Percentiles rank a stretch among this genome's conserved stretches.
phyloP scores from a whole-genome alignment of 1,284 basidiomycete species.

The Cryptococcus sp. region DNA sequence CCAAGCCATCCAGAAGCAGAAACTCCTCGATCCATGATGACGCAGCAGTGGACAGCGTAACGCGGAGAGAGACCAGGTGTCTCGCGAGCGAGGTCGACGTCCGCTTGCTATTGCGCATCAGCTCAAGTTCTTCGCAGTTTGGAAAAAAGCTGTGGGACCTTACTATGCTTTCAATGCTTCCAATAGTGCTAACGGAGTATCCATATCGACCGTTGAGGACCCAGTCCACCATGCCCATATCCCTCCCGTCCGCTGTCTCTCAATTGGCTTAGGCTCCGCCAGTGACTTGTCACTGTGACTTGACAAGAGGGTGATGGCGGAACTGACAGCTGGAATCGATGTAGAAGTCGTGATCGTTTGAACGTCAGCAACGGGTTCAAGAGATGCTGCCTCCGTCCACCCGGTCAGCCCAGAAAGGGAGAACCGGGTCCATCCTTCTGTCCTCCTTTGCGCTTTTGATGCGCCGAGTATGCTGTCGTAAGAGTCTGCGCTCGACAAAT shows the following conservation, averaged over 20 bases:
- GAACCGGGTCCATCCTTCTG: slow-evolving; percentile 64
- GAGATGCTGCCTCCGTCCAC: slow-evolving; percentile 17
- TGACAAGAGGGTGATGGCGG: not conserved
- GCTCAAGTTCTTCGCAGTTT: slow-evolving; percentile 56
- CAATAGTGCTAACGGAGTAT: slow-evolving; percentile 44
- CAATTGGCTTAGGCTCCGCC: slow-evolving; percentile 52
- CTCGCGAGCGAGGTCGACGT: slow-evolving; percentile 72
- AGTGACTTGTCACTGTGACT: not conserved
- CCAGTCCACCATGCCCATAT: slow-evolving; percentile 67
- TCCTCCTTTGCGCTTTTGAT: slow-evolving; percentile 53
- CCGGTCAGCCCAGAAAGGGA: slow-evolving; percentile 69
- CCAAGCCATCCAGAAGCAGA: slow-evolving; percentile 66
- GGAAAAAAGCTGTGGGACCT: too few relatives aligned
- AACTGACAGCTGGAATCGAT: slow-evolving; percentile 13
- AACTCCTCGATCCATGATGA: slow-evolving; percentile 78
- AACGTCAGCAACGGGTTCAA: too few relatives aligned
- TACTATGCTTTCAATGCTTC: slow-evolving; percentile 56
- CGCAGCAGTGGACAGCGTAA: slow-evolving; percentile 80
- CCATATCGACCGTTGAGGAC: slow-evolving; percentile 46
- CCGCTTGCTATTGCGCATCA: slow-evolving; percentile 55
- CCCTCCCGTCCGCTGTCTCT: slow-evolving; percentile 70
- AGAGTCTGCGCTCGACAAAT: slow-evolving; percentile 64
- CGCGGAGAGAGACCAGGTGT: slow-evolving; percentile 72
- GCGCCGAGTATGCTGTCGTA: slow-evolving; percentile 45
- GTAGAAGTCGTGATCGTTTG: too few relatives aligned